Conservation (phyloP, 192 early-diverging fungal species). For the Coemansia sp. region DNA sequence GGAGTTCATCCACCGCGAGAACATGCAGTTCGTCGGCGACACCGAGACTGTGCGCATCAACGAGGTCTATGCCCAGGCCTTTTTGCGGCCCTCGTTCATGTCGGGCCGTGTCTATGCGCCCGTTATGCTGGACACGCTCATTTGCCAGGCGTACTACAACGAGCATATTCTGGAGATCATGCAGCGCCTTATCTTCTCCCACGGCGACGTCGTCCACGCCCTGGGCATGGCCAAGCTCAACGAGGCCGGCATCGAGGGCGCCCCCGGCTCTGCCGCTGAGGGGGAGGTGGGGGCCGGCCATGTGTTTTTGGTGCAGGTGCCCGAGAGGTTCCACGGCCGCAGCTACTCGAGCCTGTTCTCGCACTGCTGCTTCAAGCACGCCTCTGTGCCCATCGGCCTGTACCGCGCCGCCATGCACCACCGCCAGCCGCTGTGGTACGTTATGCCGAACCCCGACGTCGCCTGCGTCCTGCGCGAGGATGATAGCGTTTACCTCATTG, state of each 20-base stretch:
- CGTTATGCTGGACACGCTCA: conserved; percentile 68
- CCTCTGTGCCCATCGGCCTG: conserved; percentile 61
- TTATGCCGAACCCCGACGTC: conserved; percentile 60
- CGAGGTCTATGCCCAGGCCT: conserved; percentile 61
- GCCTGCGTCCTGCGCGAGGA: conserved; percentile 53
- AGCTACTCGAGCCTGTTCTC: conserved; percentile 56
- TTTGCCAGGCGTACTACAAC: conserved; percentile 76
- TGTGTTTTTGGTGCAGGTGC: conserved; percentile 55
- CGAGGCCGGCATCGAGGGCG: conserved; percentile 14
- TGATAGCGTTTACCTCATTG: conserved; percentile 62
- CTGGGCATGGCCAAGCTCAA: conserved; percentile 46
- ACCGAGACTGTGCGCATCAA: conserved; percentile 58
- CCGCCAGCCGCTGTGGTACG: conserved; percentile 56
- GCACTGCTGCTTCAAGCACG: conserved; percentile 51
- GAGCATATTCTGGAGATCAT: conserved; percentile 60
- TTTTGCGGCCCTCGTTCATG: conserved; percentile 69
- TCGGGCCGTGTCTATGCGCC: conserved; percentile 71
- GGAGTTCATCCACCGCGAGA: conserved; percentile 72
- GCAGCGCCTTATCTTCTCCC: conserved; percentile 59
- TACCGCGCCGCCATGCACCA: conserved; percentile 60
- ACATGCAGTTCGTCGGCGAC: conserved; percentile 75
- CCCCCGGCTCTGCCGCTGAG: conserved; percentile 1
- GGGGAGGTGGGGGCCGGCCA: conserved; percentile 15
- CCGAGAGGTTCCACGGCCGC: conserved; percentile 44
- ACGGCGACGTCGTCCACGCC: conserved; percentile 41